A percentile compares a stretch with the other conserved stretches of the same genome.
Conservation (phyloP, 2,329 filamentous ascomycete species). For the Botrytis sinoallii region DNA sequence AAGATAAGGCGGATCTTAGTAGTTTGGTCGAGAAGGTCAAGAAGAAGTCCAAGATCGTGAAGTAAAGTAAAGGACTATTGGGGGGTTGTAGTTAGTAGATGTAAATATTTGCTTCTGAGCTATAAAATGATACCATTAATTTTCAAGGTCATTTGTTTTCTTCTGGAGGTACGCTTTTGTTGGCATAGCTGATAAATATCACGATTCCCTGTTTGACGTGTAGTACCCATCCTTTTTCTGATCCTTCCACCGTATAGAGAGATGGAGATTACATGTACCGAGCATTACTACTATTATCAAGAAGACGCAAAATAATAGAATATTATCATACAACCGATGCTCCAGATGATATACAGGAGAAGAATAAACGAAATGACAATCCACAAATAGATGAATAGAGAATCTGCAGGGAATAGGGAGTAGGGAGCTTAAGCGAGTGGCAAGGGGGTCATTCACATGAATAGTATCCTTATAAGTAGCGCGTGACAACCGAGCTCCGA, state of each 20-base stretch:
- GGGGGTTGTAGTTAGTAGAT: background rate
- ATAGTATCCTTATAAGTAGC: background rate
- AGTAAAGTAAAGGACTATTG: background rate
- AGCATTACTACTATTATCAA: background rate
- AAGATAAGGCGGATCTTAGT: conserved; percentile 28
- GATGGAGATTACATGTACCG: background rate
- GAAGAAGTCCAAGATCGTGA: conserved; percentile 21
- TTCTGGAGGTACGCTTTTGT: background rate
- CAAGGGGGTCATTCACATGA: background rate
- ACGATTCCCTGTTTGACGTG: background rate
- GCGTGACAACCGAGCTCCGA: background rate
- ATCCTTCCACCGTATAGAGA: background rate
- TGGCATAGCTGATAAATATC: background rate
- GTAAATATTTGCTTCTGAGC: background rate
- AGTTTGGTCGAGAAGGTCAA: conserved; percentile 33
- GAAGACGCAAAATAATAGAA: background rate
- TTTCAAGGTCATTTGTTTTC: background rate
- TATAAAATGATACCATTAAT: background rate
- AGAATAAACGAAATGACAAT: background rate
- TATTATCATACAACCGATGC: fast-evolving
- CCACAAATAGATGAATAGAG: background rate
- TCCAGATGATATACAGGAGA: background rate
- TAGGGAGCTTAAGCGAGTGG: background rate
- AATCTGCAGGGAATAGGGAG: background rate
- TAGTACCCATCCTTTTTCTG: background rate